Evolutionary conservation across 768 basidiomycete species (phyloP).

Genomic region (Lentinula detonsa): DNA sequence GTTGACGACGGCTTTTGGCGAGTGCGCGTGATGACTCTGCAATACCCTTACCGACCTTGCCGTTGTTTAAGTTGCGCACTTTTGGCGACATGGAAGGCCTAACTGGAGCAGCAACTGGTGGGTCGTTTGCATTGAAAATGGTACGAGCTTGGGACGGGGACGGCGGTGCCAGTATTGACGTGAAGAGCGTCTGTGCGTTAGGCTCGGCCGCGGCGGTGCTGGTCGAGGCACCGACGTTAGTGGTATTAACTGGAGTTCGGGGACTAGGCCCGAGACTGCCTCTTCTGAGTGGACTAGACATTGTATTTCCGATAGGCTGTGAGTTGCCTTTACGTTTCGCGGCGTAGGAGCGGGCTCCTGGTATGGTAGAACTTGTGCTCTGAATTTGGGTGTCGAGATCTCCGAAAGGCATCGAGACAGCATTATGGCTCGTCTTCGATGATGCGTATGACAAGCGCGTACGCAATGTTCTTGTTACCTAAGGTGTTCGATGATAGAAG

Average conservation of each 20-base stretch:
- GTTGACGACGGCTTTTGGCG: slow-evolving; percentile 25
- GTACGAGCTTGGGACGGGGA: slow-evolving; percentile 71
- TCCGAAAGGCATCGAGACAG: slow-evolving; percentile 55
- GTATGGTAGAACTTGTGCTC: slow-evolving; percentile 16
- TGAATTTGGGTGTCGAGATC: slow-evolving; percentile 65
- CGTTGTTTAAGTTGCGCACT: slow-evolving; percentile 21
- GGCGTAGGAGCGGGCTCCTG: slow-evolving; percentile 15
- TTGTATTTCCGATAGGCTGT: slow-evolving; percentile 29
- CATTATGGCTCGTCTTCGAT: slow-evolving; percentile 76
- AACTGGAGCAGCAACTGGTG: slow-evolving; percentile 52
- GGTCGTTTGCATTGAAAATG: slow-evolving; percentile 69
- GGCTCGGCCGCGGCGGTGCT: slow-evolving; percentile 22
- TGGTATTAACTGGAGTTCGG: slow-evolving; percentile 29
- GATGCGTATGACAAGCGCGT: slow-evolving; percentile 79
- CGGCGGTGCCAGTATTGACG: slow-evolving; percentile 73
- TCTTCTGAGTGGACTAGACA: slow-evolving; percentile 23
- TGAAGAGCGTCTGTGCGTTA: slow-evolving; percentile 58
- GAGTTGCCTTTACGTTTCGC: slow-evolving; percentile 24
- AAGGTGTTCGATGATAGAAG: slow-evolving; percentile 22
- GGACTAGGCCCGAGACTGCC: slow-evolving; percentile 37
- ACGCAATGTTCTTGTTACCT: slow-evolving; percentile 80
- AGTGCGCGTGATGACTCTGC: slow-evolving; percentile 42
- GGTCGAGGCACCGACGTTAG: slow-evolving; percentile 10
- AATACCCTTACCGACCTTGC: slow-evolving; percentile 36
- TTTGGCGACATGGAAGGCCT: slow-evolving; percentile 41